Evolutionary conservation across 139 green algal species (phyloP).

Genomic region (Nannochloris sp.): DNA sequence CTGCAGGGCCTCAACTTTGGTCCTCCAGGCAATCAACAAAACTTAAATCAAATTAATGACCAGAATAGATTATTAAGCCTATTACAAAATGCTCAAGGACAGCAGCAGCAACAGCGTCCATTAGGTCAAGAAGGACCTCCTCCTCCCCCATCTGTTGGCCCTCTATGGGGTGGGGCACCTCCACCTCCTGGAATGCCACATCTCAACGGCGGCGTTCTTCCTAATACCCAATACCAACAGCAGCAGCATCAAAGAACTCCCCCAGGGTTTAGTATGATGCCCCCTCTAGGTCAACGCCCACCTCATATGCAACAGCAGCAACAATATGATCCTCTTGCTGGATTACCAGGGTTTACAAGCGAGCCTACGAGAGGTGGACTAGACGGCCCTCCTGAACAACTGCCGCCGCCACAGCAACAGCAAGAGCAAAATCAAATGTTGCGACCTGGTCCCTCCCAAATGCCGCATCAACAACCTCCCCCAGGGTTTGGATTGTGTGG

Average conservation of each 20-base stretch:
- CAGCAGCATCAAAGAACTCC: neutral
- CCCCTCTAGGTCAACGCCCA: neutral
- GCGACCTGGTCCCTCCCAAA: too few species aligned
- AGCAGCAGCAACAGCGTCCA: neutral
- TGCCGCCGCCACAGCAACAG: neutral
- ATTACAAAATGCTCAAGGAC: neutral
- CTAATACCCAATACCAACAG: neutral
- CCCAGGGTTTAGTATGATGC: neutral
- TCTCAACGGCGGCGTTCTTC: neutral
- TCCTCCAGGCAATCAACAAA: neutral
- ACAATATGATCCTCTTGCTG: neutral
- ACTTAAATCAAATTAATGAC: neutral
- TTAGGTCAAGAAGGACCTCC: too few species aligned
- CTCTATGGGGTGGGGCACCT: neutral
- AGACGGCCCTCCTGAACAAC: neutral
- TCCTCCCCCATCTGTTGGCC: too few species aligned
- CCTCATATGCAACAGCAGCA: neutral
- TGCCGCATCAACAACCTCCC: slow-evolving; percentile 3
- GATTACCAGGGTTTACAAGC: neutral
- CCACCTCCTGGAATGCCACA: neutral
- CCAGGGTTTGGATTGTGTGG: neutral
- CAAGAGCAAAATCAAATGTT: neutral
- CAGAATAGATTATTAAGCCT: neutral
- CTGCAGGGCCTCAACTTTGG: neutral
- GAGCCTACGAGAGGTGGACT: neutral